Evolutionary conservation across 2,329 filamentous ascomycete genomes (phyloP), one percentile per base, ranked within the genome.

Genomic region (Penicillium sp.): DNA sequence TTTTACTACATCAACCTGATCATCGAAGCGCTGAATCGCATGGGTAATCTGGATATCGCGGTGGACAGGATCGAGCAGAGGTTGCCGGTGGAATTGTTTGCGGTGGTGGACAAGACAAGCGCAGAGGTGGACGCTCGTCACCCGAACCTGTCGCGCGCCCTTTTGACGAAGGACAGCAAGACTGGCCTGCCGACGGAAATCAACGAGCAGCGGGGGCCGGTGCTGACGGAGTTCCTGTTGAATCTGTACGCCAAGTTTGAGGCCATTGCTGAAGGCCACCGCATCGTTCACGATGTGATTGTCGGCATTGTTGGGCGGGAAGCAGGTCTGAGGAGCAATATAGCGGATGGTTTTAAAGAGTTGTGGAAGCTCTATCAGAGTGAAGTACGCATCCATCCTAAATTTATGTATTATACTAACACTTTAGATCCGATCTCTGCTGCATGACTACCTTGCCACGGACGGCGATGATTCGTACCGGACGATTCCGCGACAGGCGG

Each of bases 341-440:
- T 97, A 50, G 87, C 91, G 5, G 87, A 91, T 55, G 91, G 91
- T 56, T 99, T 99, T 74, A 94, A 93, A 67, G 94, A 97, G 74
- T 77, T 99, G 42, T 99, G 95, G 95, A 96, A 97, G 68, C 79
- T 99, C 7, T 93, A 97, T 66, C 94, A 99, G 69, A 97, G 95
- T 72, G 94, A 99, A 70, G 76, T 78, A 65, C 54, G 66, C 52
- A 33, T 12, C 35, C 35, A 1, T 11, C 21, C 28, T 3, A 40
- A 11, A 3, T 23, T 35, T 45, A 21, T 40, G 61, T 53, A 18
- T 26, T 4, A 18, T 47, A 5, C 53, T 74, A n/a, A 49, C 21
- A 9, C 21, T 53, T 26, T 20, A 75, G 79, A 97, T 99, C 63
- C 85, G 92, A 43, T 95, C 92, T 5, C 78, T 99, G 14, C 78